Evolutionary conservation across 2,329 filamentous ascomycete genomes (phyloP), one percentile per base, ranked within the genome.

Genomic region (Talaromyces islandicus): DNA sequence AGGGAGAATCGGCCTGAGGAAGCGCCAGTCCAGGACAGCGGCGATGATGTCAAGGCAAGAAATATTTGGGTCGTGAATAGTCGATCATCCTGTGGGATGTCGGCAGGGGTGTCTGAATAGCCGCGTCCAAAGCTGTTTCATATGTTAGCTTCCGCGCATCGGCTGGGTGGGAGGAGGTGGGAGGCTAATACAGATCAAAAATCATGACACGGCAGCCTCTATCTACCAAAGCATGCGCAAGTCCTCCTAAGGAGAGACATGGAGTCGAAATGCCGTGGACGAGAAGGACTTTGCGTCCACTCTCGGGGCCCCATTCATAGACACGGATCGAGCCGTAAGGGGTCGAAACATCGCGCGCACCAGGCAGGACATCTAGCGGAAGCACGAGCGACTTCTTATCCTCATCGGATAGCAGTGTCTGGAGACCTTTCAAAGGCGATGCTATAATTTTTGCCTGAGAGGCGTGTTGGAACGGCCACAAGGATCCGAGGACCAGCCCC

Each of bases 181-280:
- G 24, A 11, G 9, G 10, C 29, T 50, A 43, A 17, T 67, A 79
- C 82, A 74, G 75, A 84, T 85, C 87, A 69, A 93, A 91, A 1
- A 93, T 76, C 83, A 95, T 88, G 2, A 96, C 90, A 62, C 91
- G 81, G 71, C 84, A 92, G 0, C 90, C 89, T 59, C 79, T 80
- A 7, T 77, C 75, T 0, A 83, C 89, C 56, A 95, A 79, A 57
- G 81, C 83, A 69, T 85, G 79, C 14, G 88, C 88, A 38, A 94
- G 71, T 48, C 83, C 81, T 2, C 85, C 86, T 19, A 93, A 75
- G 0, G 89, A 82, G 54, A 92, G 78, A 63, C 86, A 87, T 0
- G 91, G 91, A 6, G 90, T 94, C 55, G 86, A 89, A 67, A 94
- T 92, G 5, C 91, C 91, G 72, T 93, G 91, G 17, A 95, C 75